These are phyloP conservation scores for Papilionanthe hybrid DNA, from an alignment of 116 monocot species.

Conservation along the genomic window DNA sequence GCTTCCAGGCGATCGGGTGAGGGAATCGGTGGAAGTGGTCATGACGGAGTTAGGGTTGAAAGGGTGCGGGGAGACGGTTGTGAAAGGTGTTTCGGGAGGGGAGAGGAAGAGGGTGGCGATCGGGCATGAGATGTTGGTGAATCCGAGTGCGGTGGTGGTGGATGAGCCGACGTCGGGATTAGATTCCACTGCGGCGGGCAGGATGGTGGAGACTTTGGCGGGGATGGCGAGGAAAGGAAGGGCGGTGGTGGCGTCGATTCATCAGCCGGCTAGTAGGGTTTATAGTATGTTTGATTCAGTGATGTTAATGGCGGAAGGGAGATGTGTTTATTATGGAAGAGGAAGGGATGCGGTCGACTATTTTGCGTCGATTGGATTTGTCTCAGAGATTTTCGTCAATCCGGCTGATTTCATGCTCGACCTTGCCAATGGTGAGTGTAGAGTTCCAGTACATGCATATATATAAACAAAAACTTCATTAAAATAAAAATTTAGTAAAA, in stretches of 20 bases:
- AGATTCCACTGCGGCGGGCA: constrained; percentile 72
- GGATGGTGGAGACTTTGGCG: constrained; percentile 43
- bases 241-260: constrained; percentile 64
- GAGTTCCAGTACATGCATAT: too few relatives aligned
- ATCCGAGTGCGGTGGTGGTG: constrained; percentile 67
- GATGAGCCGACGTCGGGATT: constrained; percentile 93
- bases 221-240: constrained; percentile 57
- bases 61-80: constrained; percentile 55
- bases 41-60: constrained; percentile 67
- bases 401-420: constrained; percentile 96
- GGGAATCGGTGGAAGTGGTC: constrained; percentile 50
- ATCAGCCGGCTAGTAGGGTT: constrained; percentile 81
- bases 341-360: constrained; percentile 72
- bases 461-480: too few relatives aligned
- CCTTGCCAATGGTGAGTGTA: constrained; percentile 69
- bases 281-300: constrained; percentile 83
- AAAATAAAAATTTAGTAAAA: too few relatives aligned
- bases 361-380: constrained; percentile 54
- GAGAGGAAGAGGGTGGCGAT: constrained; percentile 86
- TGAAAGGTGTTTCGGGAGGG: constrained; percentile 78
- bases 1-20: constrained; percentile 29
- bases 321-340: constrained; percentile 60
- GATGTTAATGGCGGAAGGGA: constrained; percentile 67
- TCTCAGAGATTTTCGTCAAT: constrained; percentile 58
- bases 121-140: constrained; percentile 67